phyloP scores from a whole-genome alignment of 2,329 filamentous ascomycete species.

The Rhexocercosporidium sp. region DNA sequence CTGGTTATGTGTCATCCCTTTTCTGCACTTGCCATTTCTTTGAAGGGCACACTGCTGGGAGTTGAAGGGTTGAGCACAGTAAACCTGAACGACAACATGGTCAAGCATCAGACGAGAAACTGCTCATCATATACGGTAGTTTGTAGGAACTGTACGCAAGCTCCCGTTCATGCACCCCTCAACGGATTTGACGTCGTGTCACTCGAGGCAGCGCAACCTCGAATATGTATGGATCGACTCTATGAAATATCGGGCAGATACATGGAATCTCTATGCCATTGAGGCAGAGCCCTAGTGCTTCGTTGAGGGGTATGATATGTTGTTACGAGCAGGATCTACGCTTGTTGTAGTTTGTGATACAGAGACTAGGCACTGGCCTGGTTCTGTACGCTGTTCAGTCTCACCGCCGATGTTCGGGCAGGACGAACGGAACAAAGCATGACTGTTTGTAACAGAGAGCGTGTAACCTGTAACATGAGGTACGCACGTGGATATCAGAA shows the following conservation, averaged over 20 bases:
- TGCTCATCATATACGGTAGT: neutral
- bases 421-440: neutral
- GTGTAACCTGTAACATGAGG: conserved; percentile 3
- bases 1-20: neutral
- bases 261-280: neutral
- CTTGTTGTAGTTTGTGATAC: neutral
- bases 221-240: neutral
- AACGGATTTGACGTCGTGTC: neutral
- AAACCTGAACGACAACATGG: neutral
- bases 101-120: neutral
- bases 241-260: neutral
- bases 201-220: neutral
- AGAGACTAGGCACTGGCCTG: neutral
- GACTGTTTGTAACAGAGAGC: neutral
- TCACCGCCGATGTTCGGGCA: conserved; percentile 1
- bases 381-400: neutral
- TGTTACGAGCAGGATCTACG: no score
- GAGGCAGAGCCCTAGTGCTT: neutral
- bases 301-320: neutral
- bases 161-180: neutral
- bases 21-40: no score
- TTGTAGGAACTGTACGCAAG: neutral
- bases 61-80: neutral
- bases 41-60: neutral
- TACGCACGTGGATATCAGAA: neutral